Base-by-base conservation (phyloP, 371 early-diverging fungal species). In the Paramicrosporidium saccamoebae region DNA sequence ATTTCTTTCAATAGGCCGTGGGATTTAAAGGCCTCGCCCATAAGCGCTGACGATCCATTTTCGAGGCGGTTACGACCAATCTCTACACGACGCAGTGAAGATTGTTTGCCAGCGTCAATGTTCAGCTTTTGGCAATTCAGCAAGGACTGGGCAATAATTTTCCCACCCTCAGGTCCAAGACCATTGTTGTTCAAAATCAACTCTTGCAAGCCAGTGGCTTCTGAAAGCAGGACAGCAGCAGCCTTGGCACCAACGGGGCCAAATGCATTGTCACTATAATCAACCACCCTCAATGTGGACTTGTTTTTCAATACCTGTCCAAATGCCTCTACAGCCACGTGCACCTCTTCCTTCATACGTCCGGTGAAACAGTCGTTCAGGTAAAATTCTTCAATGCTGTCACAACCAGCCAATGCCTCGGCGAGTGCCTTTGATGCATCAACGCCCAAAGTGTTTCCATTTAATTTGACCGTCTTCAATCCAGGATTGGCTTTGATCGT, bases 181-280 rank as follows among this genome's bases (percentile, higher is more conserved):
- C 94, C 94, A 33, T 78, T 82, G 63, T 92, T 92, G 54, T 92
- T 84, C 19, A 92, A 47, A 31, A 58, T 56, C 15, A 88, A 50
- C 5, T 55, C 52, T 25, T 71, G 54, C 19, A 92, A 51, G 20
- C 57, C 50, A 12, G 58, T 51, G 38, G 60, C 69, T 33, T 71
- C 58, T 37, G 55, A 52, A 22, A 88, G 36, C 23, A 82, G 74
- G 9, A 61, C 54, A 14, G 65, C 52, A 47, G 88, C 47, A 2
- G 88, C 79, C 21, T 58, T 52, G 18, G 81, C 74, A 17, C 88
- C 88, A 22, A 66, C 63, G 9, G 86, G 88, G 2, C 92, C 92
- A 45, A 92, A 92, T 2, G 92, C 92, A 32, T 92, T 92, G 43
- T 92, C 88, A n/a, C 68, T 69, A 16, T 84, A 37, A 45, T 86